These are phyloP conservation scores for Clathrus columnatus DNA, from an alignment of 768 basidiomycete species.

Conservation along the genomic window DNA sequence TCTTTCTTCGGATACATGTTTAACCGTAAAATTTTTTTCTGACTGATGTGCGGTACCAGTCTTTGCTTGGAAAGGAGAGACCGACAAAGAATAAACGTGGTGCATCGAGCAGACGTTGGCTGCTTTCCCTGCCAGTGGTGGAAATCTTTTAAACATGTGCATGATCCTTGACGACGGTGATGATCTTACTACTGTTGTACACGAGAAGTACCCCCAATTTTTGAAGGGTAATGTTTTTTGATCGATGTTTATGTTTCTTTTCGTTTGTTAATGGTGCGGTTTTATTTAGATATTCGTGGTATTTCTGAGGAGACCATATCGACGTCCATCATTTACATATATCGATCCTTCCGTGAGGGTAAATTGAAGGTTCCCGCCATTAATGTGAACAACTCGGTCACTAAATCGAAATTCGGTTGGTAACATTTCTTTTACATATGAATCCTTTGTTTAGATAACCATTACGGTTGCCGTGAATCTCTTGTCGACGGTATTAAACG, in stretches of 20 bases:
- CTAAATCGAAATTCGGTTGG: conserved; percentile 87
- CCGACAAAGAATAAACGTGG: conserved; percentile 97
- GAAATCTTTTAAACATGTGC: conserved; percentile 82
- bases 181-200: conserved; percentile 89
- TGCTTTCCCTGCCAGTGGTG: conserved; percentile 80
- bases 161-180: conserved; percentile 99
- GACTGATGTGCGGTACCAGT: conserved; percentile 58
- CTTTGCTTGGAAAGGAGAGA: conserved; percentile 99
- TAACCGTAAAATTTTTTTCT: background rate
- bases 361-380: conserved; percentile 96
- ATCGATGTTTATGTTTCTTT: background rate
- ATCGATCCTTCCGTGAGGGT: conserved; percentile 95
- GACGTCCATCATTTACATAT: conserved; percentile 99
- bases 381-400: conserved; percentile 99
- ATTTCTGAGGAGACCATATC: conserved; percentile 99
- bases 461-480: conserved; percentile 99
- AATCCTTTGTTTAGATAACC: conserved; percentile 48
- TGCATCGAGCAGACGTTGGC: conserved; percentile 93
- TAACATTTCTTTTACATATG: background rate
- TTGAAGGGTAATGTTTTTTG: conserved; percentile 46
- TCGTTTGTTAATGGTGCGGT: conserved; percentile 9
- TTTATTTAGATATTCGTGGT: conserved; percentile 68
- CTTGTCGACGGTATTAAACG: conserved; percentile 99
- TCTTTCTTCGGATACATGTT: background rate
- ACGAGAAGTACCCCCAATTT: conserved; percentile 93